phyloP scores from a whole-genome alignment of 139 green algal species.

The Chlamydomonas incerta region DNA sequence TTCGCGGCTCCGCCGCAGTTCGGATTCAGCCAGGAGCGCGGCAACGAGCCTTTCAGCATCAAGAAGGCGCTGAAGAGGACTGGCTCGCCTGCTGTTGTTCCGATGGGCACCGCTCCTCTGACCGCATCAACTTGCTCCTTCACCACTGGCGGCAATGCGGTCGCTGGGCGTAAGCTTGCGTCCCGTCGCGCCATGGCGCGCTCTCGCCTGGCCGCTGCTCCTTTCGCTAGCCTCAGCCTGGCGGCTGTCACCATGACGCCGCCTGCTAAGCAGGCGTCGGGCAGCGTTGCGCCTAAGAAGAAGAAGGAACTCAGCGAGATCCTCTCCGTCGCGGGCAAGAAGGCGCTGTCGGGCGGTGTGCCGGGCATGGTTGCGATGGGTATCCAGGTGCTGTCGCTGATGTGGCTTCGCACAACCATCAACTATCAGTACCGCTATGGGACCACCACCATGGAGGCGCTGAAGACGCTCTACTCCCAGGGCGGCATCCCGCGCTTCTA shows the following conservation, averaged over 20 bases:
- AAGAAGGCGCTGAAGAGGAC: conserved; percentile 14
- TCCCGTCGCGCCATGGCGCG: conserved; percentile 13
- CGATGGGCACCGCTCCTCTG: not conserved
- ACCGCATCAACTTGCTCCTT: not conserved
- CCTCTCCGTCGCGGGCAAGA: conserved; percentile 34
- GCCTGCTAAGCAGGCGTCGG: not conserved
- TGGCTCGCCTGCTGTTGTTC: not conserved
- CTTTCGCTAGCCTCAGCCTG: conserved; percentile 46
- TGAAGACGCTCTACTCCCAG: conserved; percentile 86
- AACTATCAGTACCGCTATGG: conserved; percentile 93
- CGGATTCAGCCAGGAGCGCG: not conserved
- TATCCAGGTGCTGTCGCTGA: conserved; percentile 86
- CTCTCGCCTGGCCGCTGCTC: conserved; percentile 11
- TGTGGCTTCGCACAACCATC: conserved; percentile 93
- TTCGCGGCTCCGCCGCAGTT: conserved; percentile 10
- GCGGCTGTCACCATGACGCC: conserved; percentile 4
- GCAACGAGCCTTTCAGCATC: not conserved
- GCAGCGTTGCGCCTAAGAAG: conserved; percentile 38
- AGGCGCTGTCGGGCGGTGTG: conserved; percentile 86
- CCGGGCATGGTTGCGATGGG: conserved; percentile 86
- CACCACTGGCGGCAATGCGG: conserved; percentile 24
- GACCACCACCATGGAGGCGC: conserved; percentile 69
- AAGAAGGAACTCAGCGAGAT: conserved; percentile 51
- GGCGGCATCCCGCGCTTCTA: conserved; percentile 95
- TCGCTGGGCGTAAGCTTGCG: not conserved